Base-by-base conservation (phyloP, 2,329 filamentous ascomycete species). In the Parasarocladium wereldwijsianum region DNA sequence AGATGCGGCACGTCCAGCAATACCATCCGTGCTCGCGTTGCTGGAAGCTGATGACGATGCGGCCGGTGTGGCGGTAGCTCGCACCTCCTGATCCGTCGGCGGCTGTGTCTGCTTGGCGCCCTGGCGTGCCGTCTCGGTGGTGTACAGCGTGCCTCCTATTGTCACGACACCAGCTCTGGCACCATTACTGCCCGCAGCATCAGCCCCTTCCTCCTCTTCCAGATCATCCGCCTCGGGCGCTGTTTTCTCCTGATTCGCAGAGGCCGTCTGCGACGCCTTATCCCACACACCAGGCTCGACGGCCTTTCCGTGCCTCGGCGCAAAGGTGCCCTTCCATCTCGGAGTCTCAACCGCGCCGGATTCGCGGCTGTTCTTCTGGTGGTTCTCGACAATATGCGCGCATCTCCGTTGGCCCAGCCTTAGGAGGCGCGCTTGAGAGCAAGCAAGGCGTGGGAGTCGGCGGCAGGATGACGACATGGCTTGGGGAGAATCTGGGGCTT, bases 271-370 rank as follows among this genome's bases (percentile, higher is more conserved):
- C n/a, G n/a, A n/a, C n/a, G n/a, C n/a, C 26, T 37, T 38, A 15
- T 42, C 41, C 34, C 43, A 40, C 18, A 54, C 45, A 5, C 54
- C 43, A 8, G 70, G 71, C 41, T 73, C 69, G 21, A 76, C 61
- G 3, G 64, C 72, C 40, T 70, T 76, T 25, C 72, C 72, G 44
- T 71, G 67, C 31, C 72, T 54, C 32, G 58, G 58, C 26, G 64
- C 60, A 41, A 71, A 69, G 41, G 35, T 63, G 47, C 43, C 59
- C 49, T 42, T 54, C 48, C 31, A 44, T 36, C 57, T 51, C 32
- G 62, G 51, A 10, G 38, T 44, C 26, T 33, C 57, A n/a, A 30
- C 21, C 4, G n/a, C n/a, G n/a, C n/a, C n/a, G n/a, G n/a, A n/a
- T n/a, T n/a, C n/a, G n/a, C n/a, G n/a, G n/a, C n/a, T n/a, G n/a